Conservation (phyloP, 306 rosid genomes). For the Ochetophila trinervis region DNA sequence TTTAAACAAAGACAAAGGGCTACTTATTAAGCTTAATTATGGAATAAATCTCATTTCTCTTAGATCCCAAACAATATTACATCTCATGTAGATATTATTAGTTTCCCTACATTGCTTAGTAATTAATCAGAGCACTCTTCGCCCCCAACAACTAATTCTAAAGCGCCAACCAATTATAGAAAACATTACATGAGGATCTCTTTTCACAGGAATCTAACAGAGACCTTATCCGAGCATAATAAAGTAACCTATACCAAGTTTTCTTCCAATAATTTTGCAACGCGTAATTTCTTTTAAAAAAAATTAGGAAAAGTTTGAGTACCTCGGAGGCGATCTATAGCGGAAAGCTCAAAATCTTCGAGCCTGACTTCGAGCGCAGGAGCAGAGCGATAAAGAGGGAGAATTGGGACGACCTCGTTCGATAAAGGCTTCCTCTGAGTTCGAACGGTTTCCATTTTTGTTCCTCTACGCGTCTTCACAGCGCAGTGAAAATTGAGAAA, state of each 20-base stretch:
- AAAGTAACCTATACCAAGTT: too few relatives aligned
- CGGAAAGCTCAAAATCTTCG: conserved; percentile 84
- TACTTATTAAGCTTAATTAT: background rate
- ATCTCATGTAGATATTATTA: too few relatives aligned
- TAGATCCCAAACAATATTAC: background rate
- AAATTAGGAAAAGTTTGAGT: background rate
- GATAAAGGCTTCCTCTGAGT: conserved; percentile 38
- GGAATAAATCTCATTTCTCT: conserved; percentile 1
- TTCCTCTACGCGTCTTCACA: conserved; percentile 4
- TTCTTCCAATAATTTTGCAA: background rate
- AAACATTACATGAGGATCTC: too few relatives aligned
- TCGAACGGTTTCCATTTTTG: conserved; percentile 54
- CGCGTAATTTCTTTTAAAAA: background rate
- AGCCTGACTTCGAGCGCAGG: conserved; percentile 82
- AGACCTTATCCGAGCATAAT: too few relatives aligned
- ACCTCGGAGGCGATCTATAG: conserved; percentile 96
- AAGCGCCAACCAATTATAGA: too few relatives aligned
- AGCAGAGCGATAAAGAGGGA: conserved; percentile 78
- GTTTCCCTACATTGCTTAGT: too few relatives aligned
- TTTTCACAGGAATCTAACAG: too few relatives aligned
- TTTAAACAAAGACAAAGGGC: background rate
- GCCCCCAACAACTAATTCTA: too few relatives aligned
- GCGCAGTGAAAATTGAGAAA: background rate
- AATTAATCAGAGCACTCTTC: too few relatives aligned
- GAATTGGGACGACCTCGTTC: conserved; percentile 30